Percentiles rank a stretch among this genome's conserved stretches.
Evolutionary conservation across 805 yeast genomes (phyloP).

Genomic region (Kluyveromyces aestuarii): DNA sequence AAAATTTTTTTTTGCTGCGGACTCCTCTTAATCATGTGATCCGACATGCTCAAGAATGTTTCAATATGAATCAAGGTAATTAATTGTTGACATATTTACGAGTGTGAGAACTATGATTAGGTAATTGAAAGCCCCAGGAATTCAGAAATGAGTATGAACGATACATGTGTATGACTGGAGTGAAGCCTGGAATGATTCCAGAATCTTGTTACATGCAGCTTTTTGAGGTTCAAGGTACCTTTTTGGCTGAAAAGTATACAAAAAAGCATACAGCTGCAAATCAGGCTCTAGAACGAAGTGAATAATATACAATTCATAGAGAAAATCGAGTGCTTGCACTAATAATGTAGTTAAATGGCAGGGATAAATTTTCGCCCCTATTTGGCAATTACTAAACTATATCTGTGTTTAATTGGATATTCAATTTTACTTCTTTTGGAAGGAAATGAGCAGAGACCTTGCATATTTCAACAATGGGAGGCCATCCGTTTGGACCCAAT

Average conservation of each 20-base stretch:
- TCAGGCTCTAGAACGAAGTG: neutral
- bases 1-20: neutral
- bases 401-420: too few relatives aligned
- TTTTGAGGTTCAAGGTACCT: neutral
- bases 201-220: neutral
- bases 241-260: neutral
- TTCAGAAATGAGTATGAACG: too few relatives aligned
- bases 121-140: neutral
- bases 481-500: neutral
- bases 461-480: neutral
- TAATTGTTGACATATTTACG: neutral
- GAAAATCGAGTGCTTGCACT: too few relatives aligned
- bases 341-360: too few relatives aligned
- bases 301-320: neutral
- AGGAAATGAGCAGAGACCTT: neutral
- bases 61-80: neutral
- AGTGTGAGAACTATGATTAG: neutral
- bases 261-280: neutral
- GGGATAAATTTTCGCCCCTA: too few relatives aligned
- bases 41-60: neutral
- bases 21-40: neutral
- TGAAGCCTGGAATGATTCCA: too few relatives aligned
- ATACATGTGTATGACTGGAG: too few relatives aligned
- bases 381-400: too few relatives aligned
- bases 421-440: neutral